Base-by-base conservation (phyloP, 2,329 filamentous ascomycete species). In the Penicillium thymicola region DNA sequence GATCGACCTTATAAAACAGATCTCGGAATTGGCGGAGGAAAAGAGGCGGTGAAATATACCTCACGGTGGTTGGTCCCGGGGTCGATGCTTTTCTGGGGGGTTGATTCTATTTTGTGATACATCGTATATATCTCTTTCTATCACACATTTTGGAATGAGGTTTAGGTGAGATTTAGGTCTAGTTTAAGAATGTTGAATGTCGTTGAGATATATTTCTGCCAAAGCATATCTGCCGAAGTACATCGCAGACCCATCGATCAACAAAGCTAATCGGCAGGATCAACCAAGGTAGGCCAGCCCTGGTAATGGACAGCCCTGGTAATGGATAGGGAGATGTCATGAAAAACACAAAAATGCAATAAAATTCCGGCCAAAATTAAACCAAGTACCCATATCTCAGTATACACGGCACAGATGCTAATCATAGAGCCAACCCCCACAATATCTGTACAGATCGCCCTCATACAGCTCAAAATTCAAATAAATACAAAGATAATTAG, bases 401-500 rank as follows among this genome's bases (percentile, higher is more conserved):
- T 34, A 30, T 51, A 51, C 21, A 34, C 32, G 10, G 37, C 28
- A 55, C 38, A 18, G 34, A 56, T 49, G 50, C 40, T 58, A 61
- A 43, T 41, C 30, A 47, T 30, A 41, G 30, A 54, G 25, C 50
- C 34, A 28, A 55, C 34, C 57, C 53, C 55, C 51, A 37, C 34
- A 30, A 37, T 56, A 52, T 62, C 58, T 65, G 55, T 66, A 65
- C 61, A 66, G 46, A 57, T 59, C 38, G n/a, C 51, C 52, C 55
- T 37, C 38, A 32, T 37, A 45, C 46, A 55, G 57, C 34, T 32
- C 40, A 38, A 54, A 47, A 43, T 34, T 52, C 8, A 51, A 54
- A 55, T 46, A 61, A 38, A 38, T 47, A 55, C 46, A 57, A 16
- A 16, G 21, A 46, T 21, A 42, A 46, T 54, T 85, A 92, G 70